Evolutionary conservation across 2,329 filamentous ascomycete genomes (phyloP), one percentile per base, ranked within the genome.

Genomic region (Cladophialophora exuberans): DNA sequence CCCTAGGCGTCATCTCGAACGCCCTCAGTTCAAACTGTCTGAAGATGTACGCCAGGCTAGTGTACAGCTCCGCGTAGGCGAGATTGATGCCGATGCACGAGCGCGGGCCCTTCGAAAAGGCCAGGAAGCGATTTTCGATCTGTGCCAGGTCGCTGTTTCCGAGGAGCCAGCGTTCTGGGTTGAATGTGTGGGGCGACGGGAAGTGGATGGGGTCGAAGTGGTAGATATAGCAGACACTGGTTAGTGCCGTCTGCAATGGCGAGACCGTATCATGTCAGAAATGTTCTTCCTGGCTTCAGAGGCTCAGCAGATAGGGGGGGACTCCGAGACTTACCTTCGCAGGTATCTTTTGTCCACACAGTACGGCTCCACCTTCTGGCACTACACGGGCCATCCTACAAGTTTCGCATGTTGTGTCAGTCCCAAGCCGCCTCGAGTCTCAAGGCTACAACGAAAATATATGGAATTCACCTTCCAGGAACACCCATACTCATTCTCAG

Each of bases 11-110:
- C 4, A 64, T 68, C 17, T 65, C 61, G 55, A 68, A 65, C 3
- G 69, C 48, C 23, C 62, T 60, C 22, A 70, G 42, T 5, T 68
- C 60, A 26, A 71, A 72, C 22, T 62, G 59, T 6, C 69, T 59
- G 31, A 71, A 64, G 10, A 73, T 48, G 6, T 63, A 67, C 2
- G 64, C 69, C 33, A 71, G 66, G 13, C 56, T 57, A 10, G 71
- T 44, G 41, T 70, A 69, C 25, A 73, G 17, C 51, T 73, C 71
- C 15, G 65, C 66, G 57, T 62, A 67, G 2, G 69, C 69, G 9
- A 70, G 60, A 56, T 61, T 64, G 33, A 57, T 59, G 5, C 61
- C 61, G 13, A 63, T 35, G 44, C 59, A 63, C 18, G 48, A 45
- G 39, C 65, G 42, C 7, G 63, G 56, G 2, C 65, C 65, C 13